Base-by-base conservation (phyloP, 352 stramenopile species). In the Hyaloperonospora brassicae region DNA sequence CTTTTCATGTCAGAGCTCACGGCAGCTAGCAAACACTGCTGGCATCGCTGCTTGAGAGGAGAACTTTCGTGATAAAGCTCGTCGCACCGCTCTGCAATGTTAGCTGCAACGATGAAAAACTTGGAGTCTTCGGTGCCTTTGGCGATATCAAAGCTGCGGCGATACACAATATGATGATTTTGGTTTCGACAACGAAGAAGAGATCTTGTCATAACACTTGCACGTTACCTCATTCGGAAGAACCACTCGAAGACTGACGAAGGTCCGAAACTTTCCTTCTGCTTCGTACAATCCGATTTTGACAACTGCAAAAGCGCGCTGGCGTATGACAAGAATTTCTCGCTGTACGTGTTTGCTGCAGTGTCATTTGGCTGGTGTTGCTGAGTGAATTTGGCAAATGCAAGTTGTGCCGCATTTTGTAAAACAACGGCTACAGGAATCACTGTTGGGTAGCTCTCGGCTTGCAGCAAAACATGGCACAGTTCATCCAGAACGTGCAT, bases 221-320 rank as follows among this genome's bases (percentile, higher is more conserved):
- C 12, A 42, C 36, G 52, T 30, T 67, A 92, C 81, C 79, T 85
- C 64, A 81, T 88, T 24, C 63, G 60, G 55, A 82, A 92, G 42
- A 92, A 92, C 81, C 81, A 92, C 46, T 84, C 67, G 22, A 86
- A 79, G 0, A 84, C 68, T 13, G 76, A 65, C 31, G 71, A 47
- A 24, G 77, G 58, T 17, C 72, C 73, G 38, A 82, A 50, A 9
- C 35, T 39, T 31, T 36, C 27, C 23, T 48, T 44, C 21, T 22
- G 3, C 10, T 50, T 25, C n/a, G n/a, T 10, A 4, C 11, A 44
- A 38, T 34, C 40, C 11, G 40, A 13, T 31, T 46, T 68, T 51
- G 64, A 36, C 50, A 56, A 27, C 24, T 74, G 34, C 21, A 86
- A 38, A n/a, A 87, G 51, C 21, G 68, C 64, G 2, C 58, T 55